Evolutionary conservation across 2,329 filamentous ascomycete species (phyloP), one percentile per base, ranked within the genome.

Genomic region (Rosellinia necatrix): DNA sequence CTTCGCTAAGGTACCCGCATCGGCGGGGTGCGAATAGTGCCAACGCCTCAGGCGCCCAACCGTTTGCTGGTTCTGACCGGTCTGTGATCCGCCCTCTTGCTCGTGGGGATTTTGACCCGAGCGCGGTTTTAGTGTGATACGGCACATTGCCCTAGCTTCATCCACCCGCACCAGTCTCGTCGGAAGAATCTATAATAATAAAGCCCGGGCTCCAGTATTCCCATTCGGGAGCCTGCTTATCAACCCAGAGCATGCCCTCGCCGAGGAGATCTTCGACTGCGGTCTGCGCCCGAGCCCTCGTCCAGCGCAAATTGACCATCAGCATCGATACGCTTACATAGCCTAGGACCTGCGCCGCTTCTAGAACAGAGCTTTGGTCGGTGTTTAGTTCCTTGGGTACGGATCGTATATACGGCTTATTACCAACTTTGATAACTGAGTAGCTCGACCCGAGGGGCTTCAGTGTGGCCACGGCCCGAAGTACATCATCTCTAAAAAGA

Each of bases 331-430:
- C 84, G 55, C 88, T 96, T 48, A 97, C 90, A 69, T 91, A 96
- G 1, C 94, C 93, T 8, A 97, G 78, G 8, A 97, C 80, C 73
- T 97, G 91, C 6, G 91, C 91, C 1, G 90, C 92, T 77, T 97
- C 94, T 6, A 99, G 82, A 10, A 96, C 93, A 2, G 88, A 90
- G 46, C 90, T 90, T 77, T 99, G 94, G 71, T 99, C 94, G 12
- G 86, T 92, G 71, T 96, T 97, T 60, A 99, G 81, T 75, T 99
- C 94, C 72, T 96, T 94, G 1, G 94, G 94, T 35, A 99, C 87
- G 3, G 91, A 96, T 24, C 94, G 85, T 51, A 99, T 93, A 74
- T 96, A 94, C 59, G 89, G 84, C 68, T 89, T 90, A 62, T 86
- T 86, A 6, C 94, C 94, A 58, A 99, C 90, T 51, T 82, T 86